Conservation (phyloP, 2,329 filamentous ascomycete species). For the Monosporascus sp. region DNA sequence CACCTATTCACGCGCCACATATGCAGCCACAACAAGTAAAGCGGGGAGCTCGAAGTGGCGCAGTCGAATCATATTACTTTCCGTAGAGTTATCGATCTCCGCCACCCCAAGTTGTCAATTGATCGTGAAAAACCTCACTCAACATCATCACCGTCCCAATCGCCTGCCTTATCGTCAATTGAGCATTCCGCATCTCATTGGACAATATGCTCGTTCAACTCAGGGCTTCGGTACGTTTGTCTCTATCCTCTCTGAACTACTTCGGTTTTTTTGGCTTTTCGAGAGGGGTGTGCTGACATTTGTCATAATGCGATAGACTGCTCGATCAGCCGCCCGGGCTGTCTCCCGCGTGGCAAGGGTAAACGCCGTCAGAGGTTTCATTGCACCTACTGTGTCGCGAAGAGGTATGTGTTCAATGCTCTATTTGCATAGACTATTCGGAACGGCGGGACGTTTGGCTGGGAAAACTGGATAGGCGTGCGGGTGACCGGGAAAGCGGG, state of each 20-base stretch:
- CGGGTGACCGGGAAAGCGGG: background rate
- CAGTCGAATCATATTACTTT: background rate
- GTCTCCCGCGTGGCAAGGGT: constrained; percentile 45
- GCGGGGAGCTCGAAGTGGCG: background rate
- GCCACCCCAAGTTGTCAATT: background rate
- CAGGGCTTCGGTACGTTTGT: constrained; percentile 48
- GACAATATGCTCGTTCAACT: constrained; percentile 53
- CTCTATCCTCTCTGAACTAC: constrained; percentile 4
- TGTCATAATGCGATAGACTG: constrained; percentile 37
- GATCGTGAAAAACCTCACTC: background rate
- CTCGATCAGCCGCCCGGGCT: constrained; percentile 44
- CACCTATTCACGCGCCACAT: too few species aligned
- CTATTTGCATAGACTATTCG: constrained; percentile 16
- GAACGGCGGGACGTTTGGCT: background rate
- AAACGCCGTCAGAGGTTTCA: constrained; percentile 49
- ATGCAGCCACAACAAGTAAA: background rate
- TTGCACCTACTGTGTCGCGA: constrained; percentile 55
- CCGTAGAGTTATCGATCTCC: background rate
- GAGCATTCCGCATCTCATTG: constrained; percentile 38
- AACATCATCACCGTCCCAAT: constrained; percentile 11
- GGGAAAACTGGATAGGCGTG: background rate
- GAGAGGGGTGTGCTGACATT: constrained; percentile 1
- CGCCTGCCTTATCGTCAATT: constrained; percentile 35
- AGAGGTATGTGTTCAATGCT: constrained; percentile 47
- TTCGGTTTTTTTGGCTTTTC: background rate